Evolutionary conservation across 2,329 filamentous ascomycete species (phyloP), one percentile per base, ranked within the genome.

Genomic region (Botrytis porri): DNA sequence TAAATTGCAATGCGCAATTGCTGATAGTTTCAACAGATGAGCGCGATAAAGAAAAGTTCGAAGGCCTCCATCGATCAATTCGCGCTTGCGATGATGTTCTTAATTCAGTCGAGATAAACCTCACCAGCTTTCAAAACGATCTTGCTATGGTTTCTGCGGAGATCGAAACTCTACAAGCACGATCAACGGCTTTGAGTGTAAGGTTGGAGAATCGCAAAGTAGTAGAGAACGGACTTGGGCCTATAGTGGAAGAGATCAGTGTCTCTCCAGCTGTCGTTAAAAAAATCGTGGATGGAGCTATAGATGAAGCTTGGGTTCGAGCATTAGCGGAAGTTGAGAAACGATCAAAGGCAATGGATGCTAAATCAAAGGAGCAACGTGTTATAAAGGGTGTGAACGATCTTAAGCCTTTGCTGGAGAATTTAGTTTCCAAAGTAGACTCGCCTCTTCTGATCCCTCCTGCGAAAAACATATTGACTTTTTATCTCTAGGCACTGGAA

Each of bases 71-170:
- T 82, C 89, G 88, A 79, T 97, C 95, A 6, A 98, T 99, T 79
- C 83, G 86, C 80, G 93, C 93, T 69, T 99, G 95, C 83, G 96
- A 99, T 82, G 92, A 97, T 80, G 93, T 98, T 69, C 87, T 98
- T 63, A 93, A 91, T 82, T 97, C 95, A 0, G 96, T 99, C 71
- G 95, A 99, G 83, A 90, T 89, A 45, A 98, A 98, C 81, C 86
- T 99, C 70, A 93, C 93, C 54, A 95, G 91, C 81, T 99, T 99
- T 80, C 94, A 97, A 80, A 93, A 94, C 74, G 97, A 99, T 82
- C 88, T 99, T 18, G 95, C 94, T 14, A 89, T 90, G 22, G 96
- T 99, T 20, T 98, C 96, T 1, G 92, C 94, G 10, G 96, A 99
- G 81, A 99, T 99, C 69, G 96, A 99, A 83, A 94, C 91, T 3